Base-by-base conservation (phyloP, 2,329 filamentous ascomycete species). In the Neocucurbitaria cava region DNA sequence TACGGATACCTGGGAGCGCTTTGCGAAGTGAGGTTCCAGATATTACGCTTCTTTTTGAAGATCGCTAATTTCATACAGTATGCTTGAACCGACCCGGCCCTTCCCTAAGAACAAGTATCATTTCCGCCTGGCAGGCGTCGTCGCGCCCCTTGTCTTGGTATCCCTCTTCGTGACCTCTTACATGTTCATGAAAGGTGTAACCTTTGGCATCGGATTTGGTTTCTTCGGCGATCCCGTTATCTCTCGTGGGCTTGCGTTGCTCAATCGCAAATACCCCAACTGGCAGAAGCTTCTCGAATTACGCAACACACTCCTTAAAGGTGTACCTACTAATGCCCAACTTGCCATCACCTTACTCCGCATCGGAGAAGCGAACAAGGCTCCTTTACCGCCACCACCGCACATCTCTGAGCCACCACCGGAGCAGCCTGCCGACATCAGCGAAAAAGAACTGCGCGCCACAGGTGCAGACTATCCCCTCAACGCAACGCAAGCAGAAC, bases 281-380 rank as follows among this genome's bases (percentile, higher is more conserved):
- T 95, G 91, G 91, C 82, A 90, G 66, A 90, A 89, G 62, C 79
- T 91, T 6, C 79, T 94, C 15, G 87, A 92, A 65, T 76, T 92
- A 10, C 83, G 89, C 55, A 92, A 92, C 30, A 91, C 89, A 0
- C 72, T 95, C 1, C 84, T 96, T 46, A 91, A 89, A 69, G 90
- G 91, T 2, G 87, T 95, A 0, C 92, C 92, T 0, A 96, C 91
- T 1, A 95, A 96, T 69, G 90, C 91, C 3, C 92, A 96, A 69
- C 84, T 96, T 17, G 87, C 91, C 0, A 79, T 96, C 24, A 96
- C 91, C 0, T 82, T 96, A 1, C 85, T 96, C 10, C 89, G 92
- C 5, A 87, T 94, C 26, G 91, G 91, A 36, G 92, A 96, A 75
- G 85, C 85, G 10, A 93, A 93, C 76, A 89, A 90, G 61, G 88